Evolutionary conservation across 2,329 filamentous ascomycete species (phyloP).

Genomic region (Parastagonospora avenae): DNA sequence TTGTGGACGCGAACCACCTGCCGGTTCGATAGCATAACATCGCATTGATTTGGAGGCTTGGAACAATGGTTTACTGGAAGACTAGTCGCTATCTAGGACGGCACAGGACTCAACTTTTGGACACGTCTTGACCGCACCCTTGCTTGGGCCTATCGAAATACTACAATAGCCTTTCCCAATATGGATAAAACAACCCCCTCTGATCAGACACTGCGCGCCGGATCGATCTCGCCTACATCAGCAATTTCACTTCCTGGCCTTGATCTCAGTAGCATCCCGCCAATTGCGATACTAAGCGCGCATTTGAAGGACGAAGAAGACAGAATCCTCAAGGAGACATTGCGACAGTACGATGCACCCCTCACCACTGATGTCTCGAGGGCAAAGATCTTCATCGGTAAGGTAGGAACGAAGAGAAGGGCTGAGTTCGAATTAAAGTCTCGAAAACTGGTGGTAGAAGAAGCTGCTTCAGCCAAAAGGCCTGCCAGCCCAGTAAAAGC

Average conservation of each 20-base stretch:
- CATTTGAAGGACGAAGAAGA: slow-evolving; percentile 70
- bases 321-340: slow-evolving; percentile 66
- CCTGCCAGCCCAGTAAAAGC: slow-evolving; percentile 16
- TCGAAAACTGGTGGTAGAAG: slow-evolving; percentile 65
- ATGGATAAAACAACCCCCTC: slow-evolving; percentile 27
- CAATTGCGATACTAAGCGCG: slow-evolving; percentile 74
- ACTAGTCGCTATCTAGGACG: slow-evolving; percentile 15
- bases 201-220: slow-evolving; percentile 21
- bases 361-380: slow-evolving; percentile 75
- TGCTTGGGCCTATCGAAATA: slow-evolving; percentile 31
- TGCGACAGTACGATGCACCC: slow-evolving; percentile 60
- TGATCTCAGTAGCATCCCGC: slow-evolving; percentile 58
- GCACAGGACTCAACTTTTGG: slow-evolving; percentile 26
- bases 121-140: slow-evolving; percentile 34
- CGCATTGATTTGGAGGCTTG: slow-evolving; percentile 7
- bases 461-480: slow-evolving; percentile 43
- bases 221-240: slow-evolving; percentile 22
- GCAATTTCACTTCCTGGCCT: slow-evolving; percentile 22
- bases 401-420: slow-evolving; percentile 70
- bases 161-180: slow-evolving; percentile 22
- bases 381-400: slow-evolving; percentile 76
- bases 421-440: slow-evolving; percentile 78
- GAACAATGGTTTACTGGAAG: slow-evolving; percentile 24
- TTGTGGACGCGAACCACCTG: neutral
- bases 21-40: slow-evolving; percentile 1